A percentile compares a stretch with the other conserved stretches of the same genome.
Evolutionary conservation across 2,329 filamentous ascomycete species (phyloP).

Genomic region (Stagonosporopsis rhizophila): DNA sequence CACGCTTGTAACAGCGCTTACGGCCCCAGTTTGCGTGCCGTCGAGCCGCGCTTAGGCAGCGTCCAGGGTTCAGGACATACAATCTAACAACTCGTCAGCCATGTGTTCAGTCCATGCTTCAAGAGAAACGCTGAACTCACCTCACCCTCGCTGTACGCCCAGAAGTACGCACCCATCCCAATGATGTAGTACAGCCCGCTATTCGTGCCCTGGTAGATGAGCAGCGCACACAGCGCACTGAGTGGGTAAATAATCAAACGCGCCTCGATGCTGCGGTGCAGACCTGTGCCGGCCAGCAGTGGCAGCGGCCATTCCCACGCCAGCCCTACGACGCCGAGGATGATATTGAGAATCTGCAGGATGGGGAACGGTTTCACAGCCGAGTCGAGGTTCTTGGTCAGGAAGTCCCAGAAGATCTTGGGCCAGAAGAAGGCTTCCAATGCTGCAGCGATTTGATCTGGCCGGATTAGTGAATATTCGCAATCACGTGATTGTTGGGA

Average conservation of each 20-base stretch:
- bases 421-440: slow-evolving; percentile 96
- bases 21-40: slow-evolving; percentile 27
- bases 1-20: slow-evolving; percentile 11
- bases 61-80: slow-evolving; percentile 60
- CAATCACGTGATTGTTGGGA: too few species aligned
- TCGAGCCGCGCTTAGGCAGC: slow-evolving; percentile 54
- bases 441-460: slow-evolving; percentile 85
- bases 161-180: slow-evolving; percentile 88
- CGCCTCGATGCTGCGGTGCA: slow-evolving; percentile 89
- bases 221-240: slow-evolving; percentile 72
- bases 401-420: slow-evolving; percentile 97
- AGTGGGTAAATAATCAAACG: slow-evolving; percentile 84
- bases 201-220: slow-evolving; percentile 94
- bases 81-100: slow-evolving; percentile 44
- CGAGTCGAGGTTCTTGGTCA: slow-evolving; percentile 86
- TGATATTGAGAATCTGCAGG: slow-evolving; percentile 86
- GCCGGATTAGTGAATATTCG: slow-evolving; percentile 7
- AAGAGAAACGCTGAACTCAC: slow-evolving; percentile 60
- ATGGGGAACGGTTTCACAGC: slow-evolving; percentile 88
- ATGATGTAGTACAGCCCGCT: slow-evolving; percentile 90
- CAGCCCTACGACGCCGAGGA: slow-evolving; percentile 79
- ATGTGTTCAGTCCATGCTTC: neutral
- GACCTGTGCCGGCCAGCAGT: slow-evolving; percentile 74
- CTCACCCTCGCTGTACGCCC: slow-evolving; percentile 97
- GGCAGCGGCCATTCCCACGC: slow-evolving; percentile 89